Percentiles rank a stretch among this genome's conserved stretches.
Evolutionary conservation across 441 rosid species (phyloP).

Genomic region (Lepidium campestre): DNA sequence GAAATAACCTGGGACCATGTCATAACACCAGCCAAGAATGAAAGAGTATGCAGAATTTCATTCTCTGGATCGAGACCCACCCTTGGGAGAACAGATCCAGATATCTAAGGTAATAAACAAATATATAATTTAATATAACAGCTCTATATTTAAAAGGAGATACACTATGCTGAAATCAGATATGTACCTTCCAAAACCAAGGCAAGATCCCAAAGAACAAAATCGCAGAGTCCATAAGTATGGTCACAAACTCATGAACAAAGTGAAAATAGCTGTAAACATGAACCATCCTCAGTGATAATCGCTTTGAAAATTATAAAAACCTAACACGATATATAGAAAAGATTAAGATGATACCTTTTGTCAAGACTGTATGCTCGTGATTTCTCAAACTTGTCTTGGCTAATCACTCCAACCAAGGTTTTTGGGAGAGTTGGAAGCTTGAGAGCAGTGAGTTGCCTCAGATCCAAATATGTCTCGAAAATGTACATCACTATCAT

Average conservation of each 20-base stretch:
- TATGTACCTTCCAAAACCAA: slow-evolving; percentile 92
- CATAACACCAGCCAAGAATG: slow-evolving; percentile 88
- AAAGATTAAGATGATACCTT: slow-evolving; percentile 41
- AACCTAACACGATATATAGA: neutral
- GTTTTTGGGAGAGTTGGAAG: slow-evolving; percentile 81
- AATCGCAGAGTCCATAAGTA: slow-evolving; percentile 86
- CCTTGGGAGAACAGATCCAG: slow-evolving; percentile 57
- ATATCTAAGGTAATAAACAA: slow-evolving; percentile 42
- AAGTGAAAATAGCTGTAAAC: slow-evolving; percentile 75
- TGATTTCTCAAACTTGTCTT: slow-evolving; percentile 81
- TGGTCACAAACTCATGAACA: slow-evolving; percentile 80
- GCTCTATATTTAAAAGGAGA: neutral
- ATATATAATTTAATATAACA: neutral
- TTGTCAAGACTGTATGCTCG: slow-evolving; percentile 93
- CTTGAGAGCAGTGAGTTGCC: slow-evolving; percentile 77
- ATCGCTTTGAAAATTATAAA: neutral
- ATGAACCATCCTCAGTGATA: neutral
- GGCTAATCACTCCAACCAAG: slow-evolving; percentile 84
- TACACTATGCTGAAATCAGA: neutral
- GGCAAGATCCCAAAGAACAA: slow-evolving; percentile 84
- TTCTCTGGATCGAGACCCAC: slow-evolving; percentile 70
- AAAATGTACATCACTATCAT: slow-evolving; percentile 85
- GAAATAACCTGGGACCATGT: slow-evolving; percentile 85
- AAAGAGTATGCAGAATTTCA: slow-evolving; percentile 82
- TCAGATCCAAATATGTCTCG: slow-evolving; percentile 79